Evolutionary conservation across 805 yeast species (phyloP), one percentile per base, ranked within the genome.

Genomic region (Novakomyces olei): DNA sequence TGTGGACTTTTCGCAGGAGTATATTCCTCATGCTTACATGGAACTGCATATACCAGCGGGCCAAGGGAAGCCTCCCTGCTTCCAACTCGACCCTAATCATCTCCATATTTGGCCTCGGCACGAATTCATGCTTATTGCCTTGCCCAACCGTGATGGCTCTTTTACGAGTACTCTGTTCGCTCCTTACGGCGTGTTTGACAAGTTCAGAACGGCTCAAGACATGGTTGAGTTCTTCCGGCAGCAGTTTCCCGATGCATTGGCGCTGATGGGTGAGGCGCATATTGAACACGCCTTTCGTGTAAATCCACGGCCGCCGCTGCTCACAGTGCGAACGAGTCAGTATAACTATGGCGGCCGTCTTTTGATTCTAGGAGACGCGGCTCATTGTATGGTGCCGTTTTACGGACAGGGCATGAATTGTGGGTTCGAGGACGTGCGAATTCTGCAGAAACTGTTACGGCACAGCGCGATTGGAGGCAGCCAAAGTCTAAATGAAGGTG

Each of bases 361-460:
- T 10, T 55, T 83, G 6, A 54, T 83, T 8, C 54, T 83, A 19
- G 95, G 95, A 4, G 95, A 83, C 50, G 92, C 95, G 1, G 92
- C 95, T 0, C 95, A 83, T 53, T 69, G 88, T 2, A 83, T 81
- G 93, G 95, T 83, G 4, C 95, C 95, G n/a, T 83, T 83, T 50
- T 83, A 81, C 47, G 95, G 95, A 6, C 95, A 83, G 50, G 95
- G 95, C 4, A 75, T 83, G 85, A 83, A 83, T 50, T 78, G 92
- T 48, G 95, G 95, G 1, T 75, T 83, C 49, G 95, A 83, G 51
- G 95, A 85, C 44, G 83, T 83, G 15, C 57, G 70, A 36, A 67
- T 72, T 1, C 54, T 83, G 33, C 55, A 75, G 54, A 37, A 51
- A 2, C 55, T 49, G 15, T 55, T 65, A 36, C 55, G 70, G 19